These are phyloP conservation scores for Kluyveromyces marxianus DNA, from an alignment of 1,139 yeast species.

Conservation along the genomic window DNA sequence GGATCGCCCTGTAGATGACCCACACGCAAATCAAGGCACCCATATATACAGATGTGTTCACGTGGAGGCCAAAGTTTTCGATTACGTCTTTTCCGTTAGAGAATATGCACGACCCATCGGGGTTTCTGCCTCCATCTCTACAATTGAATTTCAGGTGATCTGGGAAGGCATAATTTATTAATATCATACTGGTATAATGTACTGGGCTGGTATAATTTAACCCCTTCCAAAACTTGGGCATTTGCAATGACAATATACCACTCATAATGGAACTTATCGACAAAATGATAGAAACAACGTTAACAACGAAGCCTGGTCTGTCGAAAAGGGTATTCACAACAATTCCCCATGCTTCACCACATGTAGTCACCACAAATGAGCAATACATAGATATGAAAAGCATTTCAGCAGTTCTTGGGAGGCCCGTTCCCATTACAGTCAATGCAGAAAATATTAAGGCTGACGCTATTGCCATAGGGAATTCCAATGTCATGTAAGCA, in stretches of 20 bases:
- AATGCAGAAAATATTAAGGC: constrained; percentile 43
- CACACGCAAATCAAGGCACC: constrained; percentile 34
- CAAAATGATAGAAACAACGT: constrained; percentile 54
- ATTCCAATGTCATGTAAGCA: constrained; percentile 58
- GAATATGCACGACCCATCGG: constrained; percentile 36
- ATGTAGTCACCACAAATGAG: constrained; percentile 49
- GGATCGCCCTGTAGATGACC: constrained; percentile 33
- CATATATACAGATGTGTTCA: constrained; percentile 31
- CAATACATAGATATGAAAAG: constrained; percentile 59
- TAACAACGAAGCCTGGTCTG: constrained; percentile 76
- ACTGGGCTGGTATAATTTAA: constrained; percentile 69
- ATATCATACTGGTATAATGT: constrained; percentile 57
- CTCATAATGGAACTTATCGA: constrained; percentile 75
- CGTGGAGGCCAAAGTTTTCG: constrained; percentile 36
- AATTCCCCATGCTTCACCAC: constrained; percentile 82
- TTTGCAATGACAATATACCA: constrained; percentile 72
- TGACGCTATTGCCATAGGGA: constrained; percentile 55
- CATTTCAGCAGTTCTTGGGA: constrained; percentile 62
- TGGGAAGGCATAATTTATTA: constrained; percentile 43
- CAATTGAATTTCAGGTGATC: constrained; percentile 37
- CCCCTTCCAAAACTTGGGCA: constrained; percentile 63
- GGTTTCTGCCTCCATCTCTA: constrained; percentile 32
- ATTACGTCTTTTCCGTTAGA: constrained; percentile 45
- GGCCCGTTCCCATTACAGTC: constrained; percentile 56
- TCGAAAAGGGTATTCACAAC: constrained; percentile 65